Conservation (phyloP, 1,139 yeast genomes). For the Pichia sp. region DNA sequence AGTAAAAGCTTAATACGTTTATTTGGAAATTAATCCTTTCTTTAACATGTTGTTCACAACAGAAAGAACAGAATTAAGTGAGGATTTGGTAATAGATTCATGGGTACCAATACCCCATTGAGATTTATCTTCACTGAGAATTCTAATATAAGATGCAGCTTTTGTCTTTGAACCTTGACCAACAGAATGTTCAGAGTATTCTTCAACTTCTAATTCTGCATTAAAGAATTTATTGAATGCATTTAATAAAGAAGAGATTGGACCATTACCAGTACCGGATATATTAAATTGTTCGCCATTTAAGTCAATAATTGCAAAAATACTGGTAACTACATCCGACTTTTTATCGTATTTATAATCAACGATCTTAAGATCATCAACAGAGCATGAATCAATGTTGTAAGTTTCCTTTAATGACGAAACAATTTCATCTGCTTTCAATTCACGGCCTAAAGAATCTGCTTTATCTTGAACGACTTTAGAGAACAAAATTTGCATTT, state of each 20-base stretch:
- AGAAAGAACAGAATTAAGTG: constrained; percentile 74
- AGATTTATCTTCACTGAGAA: constrained; percentile 32
- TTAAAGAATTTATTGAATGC: constrained; percentile 62
- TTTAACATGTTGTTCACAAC: constrained; percentile 49
- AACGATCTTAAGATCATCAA: constrained; percentile 37
- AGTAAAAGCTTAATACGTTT: background rate
- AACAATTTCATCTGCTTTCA: constrained; percentile 71
- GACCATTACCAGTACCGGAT: constrained; percentile 87
- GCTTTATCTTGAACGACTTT: constrained; percentile 76
- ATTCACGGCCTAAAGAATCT: constrained; percentile 79
- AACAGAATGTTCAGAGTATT: constrained; percentile 87
- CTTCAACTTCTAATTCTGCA: constrained; percentile 60
- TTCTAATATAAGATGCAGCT: constrained; percentile 87
- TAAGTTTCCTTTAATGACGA: constrained; percentile 66
- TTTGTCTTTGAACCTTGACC: constrained; percentile 81
- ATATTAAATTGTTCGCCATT: constrained; percentile 45
- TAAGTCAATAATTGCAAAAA: constrained; percentile 35
- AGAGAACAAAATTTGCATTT: constrained; percentile 85
- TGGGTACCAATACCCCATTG: constrained; percentile 95
- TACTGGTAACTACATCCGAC: constrained; percentile 25
- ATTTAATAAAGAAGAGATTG: constrained; percentile 83
- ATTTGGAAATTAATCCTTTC: constrained; percentile 6
- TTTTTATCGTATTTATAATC: constrained; percentile 39
- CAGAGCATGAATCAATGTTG: constrained; percentile 47
- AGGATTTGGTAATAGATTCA: constrained; percentile 88